Evolutionary conservation across 345 rosid species (phyloP), one percentile per base, ranked within the genome.

Genomic region (Cochlearia excelsa): DNA sequence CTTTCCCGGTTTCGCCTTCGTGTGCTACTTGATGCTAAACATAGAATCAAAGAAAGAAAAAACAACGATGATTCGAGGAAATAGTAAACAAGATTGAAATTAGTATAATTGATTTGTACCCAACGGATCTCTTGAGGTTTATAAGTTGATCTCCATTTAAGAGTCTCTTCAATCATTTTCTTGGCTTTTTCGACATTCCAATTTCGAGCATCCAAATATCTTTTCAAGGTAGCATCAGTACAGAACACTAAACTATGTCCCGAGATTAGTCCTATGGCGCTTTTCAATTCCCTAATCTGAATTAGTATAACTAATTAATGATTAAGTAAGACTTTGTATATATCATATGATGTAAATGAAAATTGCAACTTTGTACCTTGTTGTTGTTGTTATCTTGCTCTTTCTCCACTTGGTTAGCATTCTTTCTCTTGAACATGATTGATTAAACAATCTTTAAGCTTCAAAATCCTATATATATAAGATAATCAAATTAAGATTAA

Each of bases 1-100:
- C 74, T 70, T 93, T 93, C 4, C 99, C 99, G 6, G 97, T 89
- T 78, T 83, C 97, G 37, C 97, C 95, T 79, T 93, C 99, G 65
- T 77, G 76, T 3, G 91, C 95, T 46, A 93, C 88, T 75, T 89
- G 83, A 73, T 69, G 69, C 97, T 93, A 57, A 29, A 75, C 23
- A 16, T 6, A 42, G 3, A 29, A 27, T 57, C 48, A 62, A 2
- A 72, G 34, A 62, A 2, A 72, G 34, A 56, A 57, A 31, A 50
- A 44, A 16, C 3, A 39, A 39, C 52, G 0, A 16, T 16, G 23
- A 16, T 16, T 16, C 23, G 23, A 16, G 23, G 23, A 16, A 16
- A 16, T 16, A 16, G 23, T 16, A 16, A 16, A 16, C 23, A 16
- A 16, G 23, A 16, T 16, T 16, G 23, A 16, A 16, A 16, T 16